Evolutionary conservation across 768 basidiomycete genomes (phyloP), one percentile per base, ranked within the genome.

Genomic region (Hygrocybe punicea): DNA sequence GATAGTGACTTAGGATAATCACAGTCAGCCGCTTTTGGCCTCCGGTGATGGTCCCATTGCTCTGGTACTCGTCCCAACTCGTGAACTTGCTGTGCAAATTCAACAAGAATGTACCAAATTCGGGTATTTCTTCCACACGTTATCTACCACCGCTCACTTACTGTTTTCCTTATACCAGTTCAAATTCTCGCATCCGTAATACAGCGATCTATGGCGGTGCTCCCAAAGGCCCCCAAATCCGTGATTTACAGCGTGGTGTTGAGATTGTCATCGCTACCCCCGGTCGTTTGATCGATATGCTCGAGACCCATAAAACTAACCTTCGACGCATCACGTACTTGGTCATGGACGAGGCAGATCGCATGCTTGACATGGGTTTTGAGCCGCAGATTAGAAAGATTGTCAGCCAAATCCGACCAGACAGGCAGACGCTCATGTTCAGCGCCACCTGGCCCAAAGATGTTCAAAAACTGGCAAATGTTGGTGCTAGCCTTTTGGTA

Each of bases 341-440:
- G 39, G 97, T 99, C 69, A 91, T 99, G 86, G 97, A 99, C 68
- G 97, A 99, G 74, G 97, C 97, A 45, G 97, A 99, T 78, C 92
- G 97, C 68, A 99, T 99, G 97, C 83, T 99, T 61, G 97, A 99
- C 79, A 99, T 99, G 97, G 97, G 97, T 81, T 99, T 99, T 77
- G 97, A 99, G 76, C 97, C 97, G 53, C 97, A 99, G 72, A 98
- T 99, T 69, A 83, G 95, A 69, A 98, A 98, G 78, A 98, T 99
- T 62, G 91, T 98, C 63, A 80, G 87, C 63, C 97, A 99, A 73
- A 95, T 99, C 67, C 86, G 97, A 39, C 97, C 97, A 42, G 97
- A 99, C 78, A 85, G 97, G 66, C 97, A 99, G 70, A 99, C 97
- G 1, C 82, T 98, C 63, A 97, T 99, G 87, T 99, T 99, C 81